Evolutionary conservation across 1,284 basidiomycete species (phyloP), one percentile per base, ranked within the genome.

Genomic region (Marasmius sp.): DNA sequence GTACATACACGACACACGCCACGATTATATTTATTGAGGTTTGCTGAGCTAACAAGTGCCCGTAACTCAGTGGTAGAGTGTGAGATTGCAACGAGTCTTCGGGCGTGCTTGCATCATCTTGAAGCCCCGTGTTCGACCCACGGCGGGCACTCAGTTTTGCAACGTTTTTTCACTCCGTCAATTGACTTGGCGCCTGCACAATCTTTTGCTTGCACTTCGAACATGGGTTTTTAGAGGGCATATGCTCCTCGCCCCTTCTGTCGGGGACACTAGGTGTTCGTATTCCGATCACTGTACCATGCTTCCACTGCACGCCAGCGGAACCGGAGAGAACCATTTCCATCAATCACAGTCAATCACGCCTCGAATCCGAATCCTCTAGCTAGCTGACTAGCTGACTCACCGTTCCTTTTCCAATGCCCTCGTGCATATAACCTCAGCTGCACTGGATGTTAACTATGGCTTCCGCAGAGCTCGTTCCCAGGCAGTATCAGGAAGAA

Each of bases 401-500:
- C 16, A 33, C 6, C 37, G n/a, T 16, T 54, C 52, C 37, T 54
- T 37, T n/a, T 10, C 14, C 3, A n/a, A 38, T 54, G 34, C 3
- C n/a, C 20, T 7, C 34, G 12, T 54, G 14, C 5, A 3, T 1
- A 18, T 18, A 12, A 22, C 16, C 34, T 16, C 20, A n/a, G 38
- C 16, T 20, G 14, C 18, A 51, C 27, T 27, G 27, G 14, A 38
- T n/a, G 6, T 54, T n/a, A n/a, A 54, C 20, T 6, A 20, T 27
- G 16, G 10, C 50, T 22, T 16, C 50, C 1, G 34, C 16, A 22
- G 54, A 56, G 41, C 51, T 79, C 34, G 69, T 84, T 45, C 84
- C 85, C 27, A 81, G 85, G 53, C 78, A 78, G 58, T 88, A 88
- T 70, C 86, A 88, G 70, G 87, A 92, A 71, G 91, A 94, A 71